Evolutionary conservation across 495 filamentous ascomycete genomes (phyloP).

Genomic region (Penicillium bovifimosum): DNA sequence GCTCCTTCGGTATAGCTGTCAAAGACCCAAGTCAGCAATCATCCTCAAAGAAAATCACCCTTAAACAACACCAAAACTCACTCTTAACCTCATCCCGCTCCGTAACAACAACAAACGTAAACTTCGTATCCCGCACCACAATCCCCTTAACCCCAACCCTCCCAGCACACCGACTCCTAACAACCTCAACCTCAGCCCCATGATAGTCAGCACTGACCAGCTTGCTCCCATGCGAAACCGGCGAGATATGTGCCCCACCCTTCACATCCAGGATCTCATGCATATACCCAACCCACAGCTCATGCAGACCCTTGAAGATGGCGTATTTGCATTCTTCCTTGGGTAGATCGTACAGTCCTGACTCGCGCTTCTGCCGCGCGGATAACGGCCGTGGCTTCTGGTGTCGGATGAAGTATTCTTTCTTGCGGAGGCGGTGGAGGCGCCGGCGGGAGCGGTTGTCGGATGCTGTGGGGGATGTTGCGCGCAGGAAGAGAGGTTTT

Average conservation of each 20-base stretch:
- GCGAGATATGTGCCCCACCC: constrained; percentile 42
- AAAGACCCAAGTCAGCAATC: not conserved
- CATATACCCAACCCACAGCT: constrained; percentile 80
- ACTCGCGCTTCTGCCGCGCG: constrained; percentile 67
- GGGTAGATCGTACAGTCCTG: constrained; percentile 69
- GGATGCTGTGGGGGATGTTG: constrained; percentile 56
- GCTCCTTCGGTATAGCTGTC: constrained; percentile 76
- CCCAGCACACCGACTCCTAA: constrained; percentile 70
- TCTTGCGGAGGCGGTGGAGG: constrained; percentile 48
- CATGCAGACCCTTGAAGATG: constrained; percentile 70
- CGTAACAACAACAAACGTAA: constrained; percentile 79
- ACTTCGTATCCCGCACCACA: constrained; percentile 82
- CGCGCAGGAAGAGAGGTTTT: constrained; percentile 73
- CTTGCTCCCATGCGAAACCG: constrained; percentile 55
- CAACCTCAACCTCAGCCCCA: constrained; percentile 78
- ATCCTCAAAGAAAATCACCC: not conserved
- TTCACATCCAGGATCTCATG: constrained; percentile 58
- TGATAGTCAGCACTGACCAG: constrained; percentile 83
- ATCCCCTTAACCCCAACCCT: constrained; percentile 81
- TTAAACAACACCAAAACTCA: constrained; percentile 29
- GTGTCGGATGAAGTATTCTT: constrained; percentile 49
- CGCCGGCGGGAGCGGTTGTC: constrained; percentile 65
- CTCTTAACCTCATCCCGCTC: constrained; percentile 55
- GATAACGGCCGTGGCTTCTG: constrained; percentile 73
- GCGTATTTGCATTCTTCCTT: constrained; percentile 61